Conservation (phyloP, 148 eudicot species). For the Agrostemma githago region DNA sequence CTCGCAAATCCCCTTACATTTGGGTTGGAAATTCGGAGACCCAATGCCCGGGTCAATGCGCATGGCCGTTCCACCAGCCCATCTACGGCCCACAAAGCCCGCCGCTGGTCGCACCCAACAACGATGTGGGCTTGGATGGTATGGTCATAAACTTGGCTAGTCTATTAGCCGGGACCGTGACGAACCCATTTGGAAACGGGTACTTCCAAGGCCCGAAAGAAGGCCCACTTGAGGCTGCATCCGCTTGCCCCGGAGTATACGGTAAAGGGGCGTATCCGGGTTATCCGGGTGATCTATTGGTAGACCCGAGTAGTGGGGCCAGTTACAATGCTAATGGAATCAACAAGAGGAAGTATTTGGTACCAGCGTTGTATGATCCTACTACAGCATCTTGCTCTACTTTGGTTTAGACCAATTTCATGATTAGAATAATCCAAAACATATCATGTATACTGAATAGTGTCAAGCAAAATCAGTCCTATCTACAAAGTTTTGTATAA, state of each 20-base stretch:
- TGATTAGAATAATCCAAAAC: neutral
- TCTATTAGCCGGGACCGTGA: slow-evolving; percentile 53
- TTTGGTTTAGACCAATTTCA: slow-evolving; percentile 17
- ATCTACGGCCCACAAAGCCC: slow-evolving; percentile 58
- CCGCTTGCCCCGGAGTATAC: slow-evolving; percentile 52
- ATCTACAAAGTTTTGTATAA: slow-evolving; percentile 5
- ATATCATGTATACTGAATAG: neutral
- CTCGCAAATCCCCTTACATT: slow-evolving; percentile 27
- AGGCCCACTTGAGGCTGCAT: slow-evolving; percentile 54
- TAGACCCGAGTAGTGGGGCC: slow-evolving; percentile 43
- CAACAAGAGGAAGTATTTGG: slow-evolving; percentile 36
- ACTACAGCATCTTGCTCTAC: slow-evolving; percentile 35
- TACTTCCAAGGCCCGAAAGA: slow-evolving; percentile 51
- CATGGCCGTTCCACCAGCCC: slow-evolving; percentile 66
- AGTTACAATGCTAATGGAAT: slow-evolving; percentile 49
- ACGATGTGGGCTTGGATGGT: slow-evolving; percentile 60
- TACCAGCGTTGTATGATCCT: slow-evolving; percentile 46
- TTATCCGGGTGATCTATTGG: slow-evolving; percentile 43
- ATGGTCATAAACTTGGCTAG: slow-evolving; percentile 55
- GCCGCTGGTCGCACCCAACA: slow-evolving; percentile 53
- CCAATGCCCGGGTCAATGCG: slow-evolving; percentile 70
- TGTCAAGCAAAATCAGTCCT: too few species aligned
- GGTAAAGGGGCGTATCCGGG: slow-evolving; percentile 60
- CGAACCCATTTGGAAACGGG: slow-evolving; percentile 57
- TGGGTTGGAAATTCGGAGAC: slow-evolving; percentile 55